phyloP scores from a whole-genome alignment of 306 rosid genomes.

The Echinosophora koreensis region DNA sequence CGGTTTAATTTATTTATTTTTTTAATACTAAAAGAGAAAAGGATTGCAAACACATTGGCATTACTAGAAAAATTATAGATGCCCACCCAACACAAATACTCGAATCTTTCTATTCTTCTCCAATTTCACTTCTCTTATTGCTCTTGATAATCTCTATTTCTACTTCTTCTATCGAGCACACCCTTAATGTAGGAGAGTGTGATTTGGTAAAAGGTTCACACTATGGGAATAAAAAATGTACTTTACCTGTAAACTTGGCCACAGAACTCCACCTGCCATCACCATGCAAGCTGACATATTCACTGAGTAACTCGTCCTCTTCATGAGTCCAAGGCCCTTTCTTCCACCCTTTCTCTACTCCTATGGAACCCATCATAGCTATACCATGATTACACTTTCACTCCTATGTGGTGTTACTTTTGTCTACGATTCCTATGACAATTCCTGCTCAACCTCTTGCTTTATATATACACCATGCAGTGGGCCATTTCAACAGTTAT shows the following conservation, averaged over 20 bases:
- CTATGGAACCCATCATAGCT: conserved; percentile 42
- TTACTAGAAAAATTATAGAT: neutral
- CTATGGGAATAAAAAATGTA: neutral
- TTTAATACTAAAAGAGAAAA: neutral
- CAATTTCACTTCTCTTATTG: neutral
- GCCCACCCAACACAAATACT: neutral
- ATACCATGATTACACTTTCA: conserved; percentile 40
- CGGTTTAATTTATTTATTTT: no score
- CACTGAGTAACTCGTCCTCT: conserved; percentile 69
- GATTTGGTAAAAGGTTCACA: neutral
- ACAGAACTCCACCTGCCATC: conserved; percentile 76
- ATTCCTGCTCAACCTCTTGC: conserved; percentile 29
- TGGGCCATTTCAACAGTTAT: conserved; percentile 34
- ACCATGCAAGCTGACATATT: conserved; percentile 63
- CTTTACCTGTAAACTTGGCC: conserved; percentile 58
- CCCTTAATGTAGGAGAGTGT: neutral
- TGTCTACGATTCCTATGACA: conserved; percentile 47
- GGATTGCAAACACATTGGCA: neutral
- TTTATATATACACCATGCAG: conserved; percentile 8
- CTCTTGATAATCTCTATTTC: neutral
- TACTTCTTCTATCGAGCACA: neutral
- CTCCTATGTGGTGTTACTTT: neutral
- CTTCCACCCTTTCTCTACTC: conserved; percentile 58
- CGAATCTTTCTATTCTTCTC: neutral
- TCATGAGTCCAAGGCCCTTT: conserved; percentile 86